These are phyloP conservation scores for Leishmania guyanensis DNA, from an alignment of 208 protist genomes.

Conservation along the genomic window DNA sequence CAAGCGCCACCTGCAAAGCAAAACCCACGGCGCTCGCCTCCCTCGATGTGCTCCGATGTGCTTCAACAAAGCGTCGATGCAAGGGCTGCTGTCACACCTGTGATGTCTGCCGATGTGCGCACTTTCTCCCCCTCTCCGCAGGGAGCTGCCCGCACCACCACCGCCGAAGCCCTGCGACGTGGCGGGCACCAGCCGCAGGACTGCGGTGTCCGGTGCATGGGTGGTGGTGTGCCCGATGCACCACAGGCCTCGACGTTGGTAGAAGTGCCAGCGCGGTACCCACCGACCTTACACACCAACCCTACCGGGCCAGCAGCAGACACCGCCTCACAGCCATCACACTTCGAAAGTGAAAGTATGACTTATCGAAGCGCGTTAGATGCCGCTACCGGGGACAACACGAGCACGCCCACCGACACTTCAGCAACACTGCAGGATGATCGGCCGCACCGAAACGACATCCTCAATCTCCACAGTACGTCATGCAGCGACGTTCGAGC, in stretches of 20 bases:
- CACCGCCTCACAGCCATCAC: background rate
- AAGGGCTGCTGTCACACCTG: background rate
- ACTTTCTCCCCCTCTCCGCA: background rate
- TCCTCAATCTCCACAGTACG: background rate
- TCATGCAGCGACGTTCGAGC: background rate
- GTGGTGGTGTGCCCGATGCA: background rate
- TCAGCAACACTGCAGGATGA: background rate
- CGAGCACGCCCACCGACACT: background rate
- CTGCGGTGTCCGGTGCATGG: conserved; percentile 12
- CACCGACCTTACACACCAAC: background rate
- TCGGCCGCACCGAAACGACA: background rate
- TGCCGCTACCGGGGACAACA: too few relatives aligned
- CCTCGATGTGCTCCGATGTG: background rate
- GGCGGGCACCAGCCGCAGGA: conserved; percentile 6
- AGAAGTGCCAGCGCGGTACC: background rate
- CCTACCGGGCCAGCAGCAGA: background rate
- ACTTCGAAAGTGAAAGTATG: background rate
- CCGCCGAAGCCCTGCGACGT: conserved; percentile 3
- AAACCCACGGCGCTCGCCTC: background rate
- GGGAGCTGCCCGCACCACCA: background rate
- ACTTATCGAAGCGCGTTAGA: background rate
- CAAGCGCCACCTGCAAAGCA: background rate
- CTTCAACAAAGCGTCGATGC: background rate
- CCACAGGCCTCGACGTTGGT: background rate
- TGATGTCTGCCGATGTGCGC: background rate